Percentiles rank a stretch among this genome's conserved stretches.
phyloP scores from a whole-genome alignment of 148 eudicot genomes.

The Silene conica region DNA sequence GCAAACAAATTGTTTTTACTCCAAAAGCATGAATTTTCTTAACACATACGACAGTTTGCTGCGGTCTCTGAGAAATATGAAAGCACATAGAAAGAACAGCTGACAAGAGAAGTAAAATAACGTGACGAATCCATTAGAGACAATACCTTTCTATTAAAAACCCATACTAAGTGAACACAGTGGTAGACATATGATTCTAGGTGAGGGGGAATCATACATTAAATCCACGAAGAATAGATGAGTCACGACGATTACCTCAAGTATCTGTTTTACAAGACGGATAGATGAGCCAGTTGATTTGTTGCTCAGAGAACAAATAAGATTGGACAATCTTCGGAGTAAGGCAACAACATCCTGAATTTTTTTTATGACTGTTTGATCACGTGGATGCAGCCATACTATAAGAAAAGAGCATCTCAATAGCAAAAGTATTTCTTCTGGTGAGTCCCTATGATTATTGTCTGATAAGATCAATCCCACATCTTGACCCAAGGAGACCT shows the following conservation, averaged over 20 bases:
- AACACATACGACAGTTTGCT: not conserved
- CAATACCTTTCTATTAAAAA: not conserved
- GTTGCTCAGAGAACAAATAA: constrained; percentile 20
- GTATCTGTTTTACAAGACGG: constrained; percentile 35
- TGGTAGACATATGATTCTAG: no score
- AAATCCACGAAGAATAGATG: not conserved
- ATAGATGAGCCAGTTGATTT: constrained; percentile 16
- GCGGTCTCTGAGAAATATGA: not conserved
- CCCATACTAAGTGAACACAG: not conserved
- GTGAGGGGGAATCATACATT: not conserved
- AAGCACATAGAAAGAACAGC: not conserved
- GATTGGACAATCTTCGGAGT: constrained; percentile 31
- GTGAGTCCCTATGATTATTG: constrained; percentile 18
- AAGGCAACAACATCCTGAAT: constrained; percentile 38
- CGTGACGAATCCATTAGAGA: not conserved
- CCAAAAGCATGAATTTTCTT: no score
- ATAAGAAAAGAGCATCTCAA: constrained; percentile 63
- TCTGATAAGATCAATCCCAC: constrained; percentile 20
- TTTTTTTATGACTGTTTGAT: constrained; percentile 36
- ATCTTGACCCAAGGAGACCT: constrained; percentile 21
- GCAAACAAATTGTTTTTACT: no score
- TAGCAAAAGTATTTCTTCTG: constrained; percentile 45
- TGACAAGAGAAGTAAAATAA: not conserved
- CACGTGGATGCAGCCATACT: constrained; percentile 36
- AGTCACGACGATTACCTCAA: constrained; percentile 52